Evolutionary conservation across 768 basidiomycete species (phyloP).

Genomic region (Trametopsis cervina): DNA sequence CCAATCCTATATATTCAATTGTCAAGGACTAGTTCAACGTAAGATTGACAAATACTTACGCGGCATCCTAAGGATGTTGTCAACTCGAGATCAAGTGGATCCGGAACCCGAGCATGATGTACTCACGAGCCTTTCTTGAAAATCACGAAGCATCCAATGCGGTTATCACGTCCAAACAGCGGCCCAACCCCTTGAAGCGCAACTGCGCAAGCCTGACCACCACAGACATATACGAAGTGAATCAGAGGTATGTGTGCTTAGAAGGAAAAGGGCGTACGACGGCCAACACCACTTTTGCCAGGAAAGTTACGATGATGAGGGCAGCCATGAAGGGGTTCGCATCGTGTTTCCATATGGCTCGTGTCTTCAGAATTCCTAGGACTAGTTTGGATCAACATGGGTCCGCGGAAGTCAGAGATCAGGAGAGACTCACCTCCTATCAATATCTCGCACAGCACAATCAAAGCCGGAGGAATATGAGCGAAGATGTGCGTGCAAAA

Average conservation of each 20-base stretch:
- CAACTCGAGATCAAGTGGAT: not conserved
- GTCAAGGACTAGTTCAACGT: not conserved
- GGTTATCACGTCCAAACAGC: not conserved
- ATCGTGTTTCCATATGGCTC: conserved; percentile 4
- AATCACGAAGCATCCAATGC: conserved; percentile 3
- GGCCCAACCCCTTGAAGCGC: conserved; percentile 4
- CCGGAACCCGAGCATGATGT: not conserved
- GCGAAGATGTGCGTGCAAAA: conserved; percentile 3
- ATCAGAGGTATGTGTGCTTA: too few relatives aligned
- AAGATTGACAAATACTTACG: not conserved
- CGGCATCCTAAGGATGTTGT: conserved; percentile 5
- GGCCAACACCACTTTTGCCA: too few relatives aligned
- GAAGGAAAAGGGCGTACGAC: too few relatives aligned
- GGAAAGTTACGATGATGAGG: too few relatives aligned
- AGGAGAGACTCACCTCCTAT: conserved; percentile 1
- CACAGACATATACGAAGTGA: not conserved
- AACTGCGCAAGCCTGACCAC: conserved; percentile 1
- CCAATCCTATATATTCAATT: not conserved
- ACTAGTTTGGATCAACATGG: not conserved
- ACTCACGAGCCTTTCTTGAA: conserved; percentile 1
- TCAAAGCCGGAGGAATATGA: conserved; percentile 1
- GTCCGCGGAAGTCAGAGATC: too few relatives aligned
- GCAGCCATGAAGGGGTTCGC: too few relatives aligned
- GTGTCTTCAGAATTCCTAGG: conserved; percentile 1
- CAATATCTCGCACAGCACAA: conserved; percentile 1